Percentiles rank a stretch among this genome's conserved stretches.
Evolutionary conservation across 208 protist species (phyloP).

Genomic region (Crithidia bombi): DNA sequence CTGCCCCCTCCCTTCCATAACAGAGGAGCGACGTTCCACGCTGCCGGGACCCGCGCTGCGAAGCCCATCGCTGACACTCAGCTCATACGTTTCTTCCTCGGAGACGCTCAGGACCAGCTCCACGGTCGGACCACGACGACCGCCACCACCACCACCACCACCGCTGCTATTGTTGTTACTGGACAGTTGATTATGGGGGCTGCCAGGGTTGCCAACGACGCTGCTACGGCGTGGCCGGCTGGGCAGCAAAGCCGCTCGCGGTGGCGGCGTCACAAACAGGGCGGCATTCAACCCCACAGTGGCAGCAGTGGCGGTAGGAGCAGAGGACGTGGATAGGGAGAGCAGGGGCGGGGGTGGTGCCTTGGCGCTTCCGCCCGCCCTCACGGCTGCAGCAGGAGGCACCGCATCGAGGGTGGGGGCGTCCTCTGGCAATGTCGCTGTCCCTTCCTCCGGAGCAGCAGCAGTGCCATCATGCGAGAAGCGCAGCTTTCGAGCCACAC

Average conservation of each 20-base stretch:
- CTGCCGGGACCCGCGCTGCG: too few relatives aligned
- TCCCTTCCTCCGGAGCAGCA: neutral
- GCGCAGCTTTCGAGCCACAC: neutral
- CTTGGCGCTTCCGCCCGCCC: neutral
- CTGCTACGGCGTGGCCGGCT: conserved; percentile 5
- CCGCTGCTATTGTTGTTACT: neutral
- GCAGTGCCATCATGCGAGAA: neutral
- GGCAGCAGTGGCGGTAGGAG: neutral
- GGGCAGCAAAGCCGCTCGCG: neutral
- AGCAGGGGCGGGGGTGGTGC: neutral
- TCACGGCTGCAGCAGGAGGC: neutral
- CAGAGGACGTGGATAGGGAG: neutral
- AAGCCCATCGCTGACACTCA: conserved; percentile 1
- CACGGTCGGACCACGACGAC: neutral
- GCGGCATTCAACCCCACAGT: neutral
- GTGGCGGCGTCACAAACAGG: neutral
- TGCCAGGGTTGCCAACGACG: neutral
- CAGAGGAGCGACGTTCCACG: too few relatives aligned
- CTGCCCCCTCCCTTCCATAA: neutral
- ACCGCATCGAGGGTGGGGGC: neutral
- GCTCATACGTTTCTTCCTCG: neutral
- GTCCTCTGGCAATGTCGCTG: too few relatives aligned
- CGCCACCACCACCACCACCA: neutral
- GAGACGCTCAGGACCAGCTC: conserved; percentile 1
- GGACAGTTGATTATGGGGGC: neutral